Evolutionary conservation across 495 filamentous ascomycete species (phyloP).

Genomic region (Tuber brumale): DNA sequence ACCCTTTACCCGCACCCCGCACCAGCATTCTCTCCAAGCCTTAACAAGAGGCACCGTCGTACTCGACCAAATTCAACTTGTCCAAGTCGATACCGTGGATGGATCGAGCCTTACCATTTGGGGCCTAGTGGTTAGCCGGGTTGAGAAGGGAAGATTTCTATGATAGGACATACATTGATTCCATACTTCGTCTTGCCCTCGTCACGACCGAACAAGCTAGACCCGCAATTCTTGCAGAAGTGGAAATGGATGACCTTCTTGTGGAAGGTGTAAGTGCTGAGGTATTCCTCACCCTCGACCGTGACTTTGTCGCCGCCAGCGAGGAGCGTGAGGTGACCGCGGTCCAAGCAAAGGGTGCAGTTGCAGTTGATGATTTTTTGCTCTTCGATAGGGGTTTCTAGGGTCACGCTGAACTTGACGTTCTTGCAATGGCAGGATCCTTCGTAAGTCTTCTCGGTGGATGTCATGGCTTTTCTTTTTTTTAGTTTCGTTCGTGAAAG

Average conservation of each 20-base stretch:
- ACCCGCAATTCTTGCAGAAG: slow-evolving; percentile 24
- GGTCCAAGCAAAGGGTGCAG: slow-evolving; percentile 16
- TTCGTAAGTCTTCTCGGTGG: slow-evolving; percentile 9
- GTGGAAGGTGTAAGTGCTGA: slow-evolving; percentile 18
- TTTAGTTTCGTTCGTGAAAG: neutral
- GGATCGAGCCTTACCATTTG: neutral
- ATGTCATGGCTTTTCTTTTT: neutral
- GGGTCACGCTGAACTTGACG: slow-evolving; percentile 13
- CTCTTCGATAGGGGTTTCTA: slow-evolving; percentile 12
- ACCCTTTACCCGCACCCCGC: neutral
- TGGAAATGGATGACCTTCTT: slow-evolving; percentile 13
- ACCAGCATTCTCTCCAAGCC: neutral
- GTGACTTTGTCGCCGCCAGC: slow-evolving; percentile 5
- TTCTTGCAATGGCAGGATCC: slow-evolving; percentile 23
- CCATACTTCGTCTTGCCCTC: slow-evolving; percentile 16
- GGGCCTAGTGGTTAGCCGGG: neutral
- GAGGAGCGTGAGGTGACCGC: slow-evolving; percentile 13
- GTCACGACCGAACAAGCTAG: slow-evolving; percentile 13
- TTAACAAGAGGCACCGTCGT: neutral
- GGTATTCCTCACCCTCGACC: slow-evolving; percentile 8
- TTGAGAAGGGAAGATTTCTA: neutral
- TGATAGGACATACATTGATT: slow-evolving; percentile 12
- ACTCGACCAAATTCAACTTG: neutral
- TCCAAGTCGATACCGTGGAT: neutral
- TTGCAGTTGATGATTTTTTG: slow-evolving; percentile 7